Evolutionary conservation across 2,329 filamentous ascomycete species (phyloP), one percentile per base, ranked within the genome.

Genomic region (Pseudocercospora ulei): DNA sequence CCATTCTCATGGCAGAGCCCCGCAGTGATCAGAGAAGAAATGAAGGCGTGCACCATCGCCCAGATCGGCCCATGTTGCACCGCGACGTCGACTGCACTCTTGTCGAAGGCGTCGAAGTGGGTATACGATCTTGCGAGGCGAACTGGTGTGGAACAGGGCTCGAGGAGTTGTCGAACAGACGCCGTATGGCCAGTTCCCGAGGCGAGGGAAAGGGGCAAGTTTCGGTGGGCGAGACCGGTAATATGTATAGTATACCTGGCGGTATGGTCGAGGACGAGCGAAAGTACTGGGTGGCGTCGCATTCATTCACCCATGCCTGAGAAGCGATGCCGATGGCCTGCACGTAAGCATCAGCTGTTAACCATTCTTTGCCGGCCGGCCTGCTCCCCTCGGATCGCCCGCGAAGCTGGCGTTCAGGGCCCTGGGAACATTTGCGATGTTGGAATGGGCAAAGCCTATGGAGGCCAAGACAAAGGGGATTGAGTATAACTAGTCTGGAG

Each of bases 391-490:
- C n/a, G n/a, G n/a, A n/a, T n/a, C n/a, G n/a, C n/a, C n/a, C n/a
- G n/a, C n/a, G n/a, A n/a, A n/a, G n/a, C n/a, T n/a, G n/a, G n/a
- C n/a, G n/a, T n/a, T n/a, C n/a, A n/a, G n/a, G 62, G 53, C 0
- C 72, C 72, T 0, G 58, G 56, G 50, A 86, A 88, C 67, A 90
- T 76, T 4, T 73, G 62, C 0, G 71, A 73, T 18, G 88, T 78
- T 0, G 82, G 82, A 1, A 90, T 81, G 0, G n/a, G 82, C 78
- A 55, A 88, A 87, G 0, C 82, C 82, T 22, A 88, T 80, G 0
- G 71, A 75, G 2, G 71, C 80, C 52, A 87, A 87, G 61, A 87
- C 86, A 41, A 84, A 70, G 0, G 82, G 80, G n/a, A 34, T 75
- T 75, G 0, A 87, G 57, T 0, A 86, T 64, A n/a, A n/a, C n/a